Base-by-base conservation (phyloP, 202 grass and related monocot species). In the Hordeum pubiflorum region DNA sequence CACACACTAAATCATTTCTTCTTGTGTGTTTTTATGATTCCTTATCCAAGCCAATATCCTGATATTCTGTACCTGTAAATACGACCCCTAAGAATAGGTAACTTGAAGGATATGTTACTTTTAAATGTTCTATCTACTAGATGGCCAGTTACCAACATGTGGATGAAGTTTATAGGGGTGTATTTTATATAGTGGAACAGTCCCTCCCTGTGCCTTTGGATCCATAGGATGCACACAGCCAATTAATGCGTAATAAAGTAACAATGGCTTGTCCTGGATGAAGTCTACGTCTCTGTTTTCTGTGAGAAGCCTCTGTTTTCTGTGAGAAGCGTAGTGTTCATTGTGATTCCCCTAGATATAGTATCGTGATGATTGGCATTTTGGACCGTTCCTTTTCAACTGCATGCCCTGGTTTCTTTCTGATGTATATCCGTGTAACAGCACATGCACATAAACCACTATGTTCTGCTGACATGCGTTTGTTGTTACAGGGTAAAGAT, bases 401-500 rank as follows among this genome's bases (percentile, higher is more conserved):
- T 55, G 32, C 24, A 58, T 72, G 9, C 10, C 6, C 29, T 55
- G 67, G 67, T n/a, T 22, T 41, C 60, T 29, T 26, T 76, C 17
- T 80, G 31, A 34, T 72, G 69, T 68, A 12, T 10, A 77, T 70
- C 58, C 61, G 17, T 60, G 37, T 55, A 29, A 65, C 7, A 36
- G 14, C 23, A 18, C 18, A 59, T 55, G 69, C 14, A 66, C 69
- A 41, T 37, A 71, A 81, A 15, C 20, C 7, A 69, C 24, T 70
- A 29, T 75, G 11, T 43, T 57, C 71, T 66, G 20, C 63, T 86
- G 38, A 87, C 70, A 77, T 40, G 4, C 48, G 41, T 63, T 37
- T 48, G 56, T 71, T 74, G 15, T 83, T 70, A 67, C 88, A 97
- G 95, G 86, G 86, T 77, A 97, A 93, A 86, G 95, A 97, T 32